Base-by-base conservation (phyloP, 805 yeast genomes). In the Cyberlindnera sargentensis region DNA sequence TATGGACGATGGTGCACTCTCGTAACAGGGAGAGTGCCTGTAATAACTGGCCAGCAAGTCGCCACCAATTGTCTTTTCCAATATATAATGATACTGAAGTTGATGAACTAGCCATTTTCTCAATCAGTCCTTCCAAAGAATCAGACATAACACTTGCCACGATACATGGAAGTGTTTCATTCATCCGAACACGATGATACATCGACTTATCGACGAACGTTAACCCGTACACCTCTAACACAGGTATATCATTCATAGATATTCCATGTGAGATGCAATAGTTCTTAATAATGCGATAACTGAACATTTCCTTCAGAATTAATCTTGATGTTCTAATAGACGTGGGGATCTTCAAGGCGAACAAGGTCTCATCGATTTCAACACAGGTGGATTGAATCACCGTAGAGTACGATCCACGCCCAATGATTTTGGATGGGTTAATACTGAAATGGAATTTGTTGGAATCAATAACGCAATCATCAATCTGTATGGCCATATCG, bases 1-100 rank as follows among this genome's bases (percentile, higher is more conserved):
- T 66, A 47, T 75, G 78, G 11, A 74, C 68, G 27, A 66, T 48
- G 4, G 58, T 50, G 25, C 64, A 43, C 3, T 53, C 50, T 35
- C 48, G 47, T 25, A 70, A 41, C 1, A 62, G 49, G 2, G 37
- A 27, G 3, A 68, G 47, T 4, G 59, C 57, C 37, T 51, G 45
- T 1, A 64, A 15, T 20, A 68, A 48, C 6, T 58, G 49, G 8
- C 46, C 46, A 3, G 60, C 58, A 5, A 69, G 46, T 27, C 43
- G 44, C 65, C 66, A 66, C 70, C 70, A 69, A 9, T 44, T 36
- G 1, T 44, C 35, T 1, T 42, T 10, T 1, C 63, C 62, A 10
- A 66, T 49, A 6, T 46, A 54, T 5, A 58, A 40, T 25, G 15
- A 6, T 24, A 26, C 25, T 5, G 15, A 31, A n/a, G 34, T 8